These are phyloP conservation scores for Prinsepia uniflora DNA, from an alignment of 306 rosid genomes.

Conservation along the genomic window DNA sequence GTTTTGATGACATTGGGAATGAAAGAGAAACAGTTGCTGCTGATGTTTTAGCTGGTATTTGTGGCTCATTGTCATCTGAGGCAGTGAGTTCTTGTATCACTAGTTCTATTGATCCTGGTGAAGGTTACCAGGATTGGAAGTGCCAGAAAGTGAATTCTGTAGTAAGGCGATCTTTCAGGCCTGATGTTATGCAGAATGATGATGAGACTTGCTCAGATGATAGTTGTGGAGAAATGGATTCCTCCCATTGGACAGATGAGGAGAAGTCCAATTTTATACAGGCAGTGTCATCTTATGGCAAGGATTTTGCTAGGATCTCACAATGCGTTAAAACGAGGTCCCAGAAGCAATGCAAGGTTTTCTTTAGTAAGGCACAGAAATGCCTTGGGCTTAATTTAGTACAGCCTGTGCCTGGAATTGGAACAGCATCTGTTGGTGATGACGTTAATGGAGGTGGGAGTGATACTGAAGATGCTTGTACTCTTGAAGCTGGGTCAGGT, in stretches of 20 bases:
- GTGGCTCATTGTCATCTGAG: slow-evolving; percentile 80
- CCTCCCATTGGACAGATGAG: slow-evolving; percentile 79
- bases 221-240: slow-evolving; percentile 87
- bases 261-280: slow-evolving; percentile 73
- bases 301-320: slow-evolving; percentile 67
- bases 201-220: slow-evolving; percentile 90
- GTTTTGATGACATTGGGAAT: slow-evolving; percentile 53
- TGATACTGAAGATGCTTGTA: slow-evolving; percentile 70
- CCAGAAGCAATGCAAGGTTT: slow-evolving; percentile 81
- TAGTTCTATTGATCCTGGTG: slow-evolving; percentile 62
- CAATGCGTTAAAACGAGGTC: slow-evolving; percentile 67
- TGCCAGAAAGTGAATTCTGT: slow-evolving; percentile 39
- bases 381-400: slow-evolving; percentile 77
- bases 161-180: slow-evolving; percentile 30
- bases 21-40: slow-evolving; percentile 85
- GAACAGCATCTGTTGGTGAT: slow-evolving; percentile 45
- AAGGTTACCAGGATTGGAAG: slow-evolving; percentile 49
- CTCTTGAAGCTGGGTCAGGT: slow-evolving; percentile 50
- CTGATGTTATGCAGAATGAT: slow-evolving; percentile 50
- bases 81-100: slow-evolving; percentile 82
- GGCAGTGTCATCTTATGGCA: slow-evolving; percentile 83
- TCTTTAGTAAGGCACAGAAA: slow-evolving; percentile 88
- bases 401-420: slow-evolving; percentile 46
- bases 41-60: slow-evolving; percentile 89
- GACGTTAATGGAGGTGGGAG: slow-evolving; percentile 68